Percentiles rank a stretch among this genome's conserved stretches.
Conservation (phyloP, 2,329 filamentous ascomycete species). For the Ophiostoma sp. region DNA sequence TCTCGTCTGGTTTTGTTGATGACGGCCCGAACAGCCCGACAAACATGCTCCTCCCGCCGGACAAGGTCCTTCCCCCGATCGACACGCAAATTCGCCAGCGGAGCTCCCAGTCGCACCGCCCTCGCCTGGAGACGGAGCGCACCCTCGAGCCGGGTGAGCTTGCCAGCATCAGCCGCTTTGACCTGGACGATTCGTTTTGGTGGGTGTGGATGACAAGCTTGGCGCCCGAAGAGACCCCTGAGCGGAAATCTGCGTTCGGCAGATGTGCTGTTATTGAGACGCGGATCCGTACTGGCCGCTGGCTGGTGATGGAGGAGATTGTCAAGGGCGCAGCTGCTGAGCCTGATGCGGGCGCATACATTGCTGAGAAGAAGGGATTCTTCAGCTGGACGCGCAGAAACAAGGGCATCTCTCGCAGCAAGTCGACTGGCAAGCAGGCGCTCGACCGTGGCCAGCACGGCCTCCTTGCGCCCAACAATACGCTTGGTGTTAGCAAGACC, state of each 20-base stretch:
- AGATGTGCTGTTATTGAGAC: slow-evolving; percentile 92
- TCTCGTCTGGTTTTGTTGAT: slow-evolving; percentile 89
- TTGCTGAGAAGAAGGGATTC: slow-evolving; percentile 92
- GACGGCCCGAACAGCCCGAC: slow-evolving; percentile 62
- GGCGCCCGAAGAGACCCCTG: slow-evolving; percentile 80
- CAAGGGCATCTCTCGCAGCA: slow-evolving; percentile 63
- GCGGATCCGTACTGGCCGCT: slow-evolving; percentile 73
- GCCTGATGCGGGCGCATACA: slow-evolving; percentile 80
- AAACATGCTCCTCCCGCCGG: slow-evolving; percentile 80
- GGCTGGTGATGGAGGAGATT: slow-evolving; percentile 95
- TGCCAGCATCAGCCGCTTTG: slow-evolving; percentile 82
- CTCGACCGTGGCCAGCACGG: slow-evolving; percentile 48
- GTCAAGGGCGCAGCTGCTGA: slow-evolving; percentile 88
- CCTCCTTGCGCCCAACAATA: slow-evolving; percentile 44
- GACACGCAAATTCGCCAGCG: slow-evolving; percentile 69
- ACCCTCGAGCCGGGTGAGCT: slow-evolving; percentile 87
- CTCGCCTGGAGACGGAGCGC: slow-evolving; percentile 66
- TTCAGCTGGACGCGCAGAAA: slow-evolving; percentile 81
- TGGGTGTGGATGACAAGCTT: slow-evolving; percentile 99
- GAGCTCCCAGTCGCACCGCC: slow-evolving; percentile 82
- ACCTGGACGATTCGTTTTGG: slow-evolving; percentile 96
- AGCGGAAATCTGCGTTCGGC: slow-evolving; percentile 89
- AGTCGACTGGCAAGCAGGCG: slow-evolving; percentile 66
- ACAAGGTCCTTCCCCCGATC: slow-evolving; percentile 87
- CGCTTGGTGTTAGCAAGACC: slow-evolving; percentile 65